Evolutionary conservation across 2,329 filamentous ascomycete species (phyloP), one percentile per base, ranked within the genome.

Genomic region (Penicillium freii): DNA sequence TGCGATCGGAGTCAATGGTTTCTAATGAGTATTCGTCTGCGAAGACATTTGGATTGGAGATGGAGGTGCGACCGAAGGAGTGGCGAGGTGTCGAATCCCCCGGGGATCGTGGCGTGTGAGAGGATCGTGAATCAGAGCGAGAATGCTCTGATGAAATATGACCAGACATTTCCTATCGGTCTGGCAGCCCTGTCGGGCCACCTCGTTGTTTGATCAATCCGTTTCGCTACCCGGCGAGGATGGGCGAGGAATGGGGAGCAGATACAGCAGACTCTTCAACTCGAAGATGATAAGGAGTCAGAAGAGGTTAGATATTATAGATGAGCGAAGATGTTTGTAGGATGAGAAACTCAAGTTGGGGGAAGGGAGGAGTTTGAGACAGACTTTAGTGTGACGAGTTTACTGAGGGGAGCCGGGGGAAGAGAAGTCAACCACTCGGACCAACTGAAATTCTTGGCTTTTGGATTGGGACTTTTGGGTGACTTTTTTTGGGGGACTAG

Each of bases 21-120:
- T 80, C 76, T 62, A 80, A 63, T 9, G 77, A 78, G 63, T 77
- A 79, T 42, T 80, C 77, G 63, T 81, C 78, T 58, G 78, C 78
- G 66, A 81, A 81, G 38, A 81, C 72, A 65, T 80, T 75, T 46
- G 74, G 72, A 60, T 77, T 75, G 42, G 72, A 69, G 43, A 64
- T 67, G 51, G 71, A 70, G 34, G 65, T 70, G 60, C 64, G 69
- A 69, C 63, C 61, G 55, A 71, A 68, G 42, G 71, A 71, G 17
- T 65, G 64, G 49, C 64, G 66, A 67, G 64, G 62, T 60, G 69
- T 69, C 60, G 68, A 62, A 39, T 72, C 71, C 49, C 65, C 54
- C 9, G 64, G 66, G 34, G 57, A 54, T 23, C 60, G 66, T 56
- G 66, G 66, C 27, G 63, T 64, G 45, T 64, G 67, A 47, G 68